Conservation (phyloP, 1,284 basidiomycete species). For the Sporisorium scitamineum region DNA sequence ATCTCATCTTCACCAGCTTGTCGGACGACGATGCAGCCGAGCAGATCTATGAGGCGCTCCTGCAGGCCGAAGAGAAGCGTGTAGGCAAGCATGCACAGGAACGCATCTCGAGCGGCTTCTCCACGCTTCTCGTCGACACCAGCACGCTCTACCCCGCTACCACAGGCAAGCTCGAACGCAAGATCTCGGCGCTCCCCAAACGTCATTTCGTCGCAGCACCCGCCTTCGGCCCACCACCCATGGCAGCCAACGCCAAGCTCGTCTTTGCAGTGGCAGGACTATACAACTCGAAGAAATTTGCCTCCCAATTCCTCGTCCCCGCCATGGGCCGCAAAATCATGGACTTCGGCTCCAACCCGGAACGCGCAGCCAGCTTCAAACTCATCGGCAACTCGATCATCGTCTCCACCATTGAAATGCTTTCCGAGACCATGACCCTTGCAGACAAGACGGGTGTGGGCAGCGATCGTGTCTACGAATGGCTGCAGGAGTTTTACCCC, state of each 20-base stretch:
- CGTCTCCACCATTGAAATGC: constrained; percentile 75
- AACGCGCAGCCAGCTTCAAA: constrained; percentile 80
- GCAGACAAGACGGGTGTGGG: constrained; percentile 86
- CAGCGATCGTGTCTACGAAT: constrained; percentile 72
- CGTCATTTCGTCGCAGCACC: constrained; percentile 81
- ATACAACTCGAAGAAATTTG: constrained; percentile 84
- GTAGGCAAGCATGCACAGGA: constrained; percentile 68
- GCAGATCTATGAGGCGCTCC: constrained; percentile 77
- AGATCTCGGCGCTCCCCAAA: constrained; percentile 76
- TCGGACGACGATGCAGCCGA: constrained; percentile 80
- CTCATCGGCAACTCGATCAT: constrained; percentile 72
- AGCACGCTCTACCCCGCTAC: constrained; percentile 54
- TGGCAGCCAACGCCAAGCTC: constrained; percentile 78
- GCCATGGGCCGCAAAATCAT: constrained; percentile 79
- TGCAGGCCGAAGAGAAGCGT: constrained; percentile 70
- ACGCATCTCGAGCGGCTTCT: constrained; percentile 44
- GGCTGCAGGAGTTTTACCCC: constrained; percentile 58
- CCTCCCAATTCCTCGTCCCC: constrained; percentile 79
- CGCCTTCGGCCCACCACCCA: constrained; percentile 75
- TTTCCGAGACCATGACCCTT: constrained; percentile 84
- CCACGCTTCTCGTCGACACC: constrained; percentile 51
- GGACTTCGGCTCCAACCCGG: constrained; percentile 77
- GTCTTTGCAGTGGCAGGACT: constrained; percentile 84
- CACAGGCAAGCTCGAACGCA: constrained; percentile 76
- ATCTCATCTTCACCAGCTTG: constrained; percentile 83